Conservation (phyloP, 2,329 filamentous ascomycete genomes). For the Biscogniauxia marginata region DNA sequence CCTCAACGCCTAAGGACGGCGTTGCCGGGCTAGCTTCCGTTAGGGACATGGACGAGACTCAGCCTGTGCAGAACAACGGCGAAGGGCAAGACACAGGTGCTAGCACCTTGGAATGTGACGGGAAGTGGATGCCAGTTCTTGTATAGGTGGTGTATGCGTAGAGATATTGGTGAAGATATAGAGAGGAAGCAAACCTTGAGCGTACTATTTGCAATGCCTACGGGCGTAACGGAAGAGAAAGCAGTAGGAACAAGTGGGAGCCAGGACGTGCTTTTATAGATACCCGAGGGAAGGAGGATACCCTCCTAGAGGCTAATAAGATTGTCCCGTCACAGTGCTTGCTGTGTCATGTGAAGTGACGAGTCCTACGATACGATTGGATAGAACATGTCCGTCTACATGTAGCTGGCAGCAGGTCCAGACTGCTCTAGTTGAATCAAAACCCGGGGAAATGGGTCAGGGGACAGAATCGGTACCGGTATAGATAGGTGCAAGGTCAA, state of each 20-base stretch:
- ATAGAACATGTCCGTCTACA: background rate
- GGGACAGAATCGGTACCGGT: no score
- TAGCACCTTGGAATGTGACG: no score
- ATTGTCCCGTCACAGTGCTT: background rate
- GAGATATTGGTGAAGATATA: no score
- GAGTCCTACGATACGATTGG: constrained; percentile 4
- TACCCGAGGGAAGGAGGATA: background rate
- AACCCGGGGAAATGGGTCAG: no score
- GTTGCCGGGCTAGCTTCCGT: constrained; percentile 24
- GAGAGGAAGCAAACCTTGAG: no score
- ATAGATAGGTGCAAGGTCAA: background rate
- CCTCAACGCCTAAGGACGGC: constrained; percentile 20
- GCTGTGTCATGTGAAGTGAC: constrained; percentile 16
- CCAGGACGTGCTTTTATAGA: background rate
- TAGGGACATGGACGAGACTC: constrained; percentile 28
- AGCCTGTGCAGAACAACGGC: constrained; percentile 4
- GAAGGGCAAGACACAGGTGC: background rate
- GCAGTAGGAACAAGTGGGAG: no score
- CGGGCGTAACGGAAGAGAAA: no score
- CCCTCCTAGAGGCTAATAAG: background rate
- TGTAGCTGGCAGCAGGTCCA: background rate
- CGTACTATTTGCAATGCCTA: no score
- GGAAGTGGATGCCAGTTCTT: no score
- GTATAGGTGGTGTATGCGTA: no score
- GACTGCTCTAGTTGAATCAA: background rate